Evolutionary conservation across 495 filamentous ascomycete genomes (phyloP).

Genomic region (Daldinia vernicosa): DNA sequence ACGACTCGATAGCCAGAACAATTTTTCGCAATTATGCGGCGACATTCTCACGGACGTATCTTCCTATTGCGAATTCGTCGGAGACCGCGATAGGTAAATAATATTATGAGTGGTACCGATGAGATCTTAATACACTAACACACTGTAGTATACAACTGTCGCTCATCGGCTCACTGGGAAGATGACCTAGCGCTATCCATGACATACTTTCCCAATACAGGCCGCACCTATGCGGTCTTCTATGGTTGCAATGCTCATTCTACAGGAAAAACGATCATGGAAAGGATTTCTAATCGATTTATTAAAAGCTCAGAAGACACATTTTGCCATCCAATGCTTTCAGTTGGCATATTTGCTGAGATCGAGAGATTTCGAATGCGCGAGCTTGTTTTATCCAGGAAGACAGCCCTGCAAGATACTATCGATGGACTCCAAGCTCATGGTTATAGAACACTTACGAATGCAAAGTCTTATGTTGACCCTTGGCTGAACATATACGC

Average conservation of each 20-base stretch:
- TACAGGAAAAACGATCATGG: background rate
- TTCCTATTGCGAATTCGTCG: background rate
- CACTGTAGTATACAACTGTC: background rate
- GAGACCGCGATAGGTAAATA: background rate
- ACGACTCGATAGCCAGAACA: slow-evolving; percentile 1
- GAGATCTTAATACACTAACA: background rate
- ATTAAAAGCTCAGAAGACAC: slow-evolving; percentile 4
- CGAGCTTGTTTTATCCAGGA: slow-evolving; percentile 3
- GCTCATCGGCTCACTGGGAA: background rate
- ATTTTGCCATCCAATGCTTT: slow-evolving; percentile 2
- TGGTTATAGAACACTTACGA: background rate
- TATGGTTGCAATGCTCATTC: background rate
- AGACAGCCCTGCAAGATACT: background rate
- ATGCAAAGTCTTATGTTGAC: background rate
- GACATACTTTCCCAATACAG: background rate
- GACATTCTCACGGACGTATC: background rate
- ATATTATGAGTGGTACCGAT: background rate
- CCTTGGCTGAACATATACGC: slow-evolving; percentile 6
- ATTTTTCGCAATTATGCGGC: background rate
- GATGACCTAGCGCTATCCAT: background rate
- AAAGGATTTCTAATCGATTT: background rate
- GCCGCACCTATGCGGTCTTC: background rate
- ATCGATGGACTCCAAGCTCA: background rate
- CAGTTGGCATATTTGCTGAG: slow-evolving; percentile 1
- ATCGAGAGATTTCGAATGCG: background rate